Percentiles rank a stretch among this genome's conserved stretches.
Evolutionary conservation across 1,284 basidiomycete species (phyloP).

Genomic region (Papiliotrema laurentii): DNA sequence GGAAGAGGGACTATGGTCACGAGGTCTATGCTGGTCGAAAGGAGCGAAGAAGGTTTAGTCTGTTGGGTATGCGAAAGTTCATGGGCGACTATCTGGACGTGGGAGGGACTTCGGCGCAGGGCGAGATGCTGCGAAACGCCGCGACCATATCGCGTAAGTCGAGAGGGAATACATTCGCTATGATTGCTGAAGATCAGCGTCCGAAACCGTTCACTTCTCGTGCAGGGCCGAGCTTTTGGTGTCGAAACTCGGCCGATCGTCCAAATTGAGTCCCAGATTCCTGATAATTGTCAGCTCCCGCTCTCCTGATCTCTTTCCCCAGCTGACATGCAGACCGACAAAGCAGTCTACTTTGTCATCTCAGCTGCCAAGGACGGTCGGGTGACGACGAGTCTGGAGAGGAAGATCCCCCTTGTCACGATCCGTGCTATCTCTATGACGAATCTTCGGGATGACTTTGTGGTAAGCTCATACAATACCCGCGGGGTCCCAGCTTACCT

Average conservation of each 20-base stretch:
- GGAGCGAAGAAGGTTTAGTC: constrained; percentile 87
- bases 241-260: constrained; percentile 81
- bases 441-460: constrained; percentile 89
- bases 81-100: constrained; percentile 96
- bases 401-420: constrained; percentile 82
- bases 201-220: constrained; percentile 80
- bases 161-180: neutral
- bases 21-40: constrained; percentile 86
- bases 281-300: constrained; percentile 68
- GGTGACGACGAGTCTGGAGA: constrained; percentile 64
- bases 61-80: constrained; percentile 91
- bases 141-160: constrained; percentile 70
- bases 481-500: neutral
- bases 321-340: constrained; percentile 63
- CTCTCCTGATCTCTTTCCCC: neutral
- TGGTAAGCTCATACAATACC: constrained; percentile 52
- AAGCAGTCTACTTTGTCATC: constrained; percentile 80
- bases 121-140: constrained; percentile 69
- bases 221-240: constrained; percentile 79
- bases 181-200: constrained; percentile 35
- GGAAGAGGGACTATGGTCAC: constrained; percentile 90
- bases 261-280: constrained; percentile 87
- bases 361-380: constrained; percentile 65
- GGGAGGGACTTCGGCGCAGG: constrained; percentile 73
- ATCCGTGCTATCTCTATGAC: constrained; percentile 84